Evolutionary conservation across 257 asterid genomes (phyloP).

Genomic region (Ajuga chamaepitys): DNA sequence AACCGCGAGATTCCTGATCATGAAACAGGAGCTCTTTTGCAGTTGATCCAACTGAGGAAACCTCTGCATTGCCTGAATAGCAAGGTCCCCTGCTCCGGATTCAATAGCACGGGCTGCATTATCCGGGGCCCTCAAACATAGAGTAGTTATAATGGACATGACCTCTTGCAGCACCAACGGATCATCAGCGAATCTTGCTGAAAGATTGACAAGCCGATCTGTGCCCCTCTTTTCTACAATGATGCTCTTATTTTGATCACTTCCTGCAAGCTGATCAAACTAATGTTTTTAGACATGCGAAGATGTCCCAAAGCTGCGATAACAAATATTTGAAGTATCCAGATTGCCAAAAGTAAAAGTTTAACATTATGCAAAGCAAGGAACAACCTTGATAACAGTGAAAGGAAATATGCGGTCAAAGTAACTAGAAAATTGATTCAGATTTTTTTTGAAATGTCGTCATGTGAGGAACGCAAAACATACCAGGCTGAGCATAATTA

Average conservation of each 20-base stretch:
- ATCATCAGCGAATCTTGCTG: conserved; percentile 66
- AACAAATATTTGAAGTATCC: neutral
- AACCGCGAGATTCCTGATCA: conserved; percentile 83
- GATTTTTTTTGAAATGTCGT: neutral
- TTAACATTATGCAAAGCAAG: neutral
- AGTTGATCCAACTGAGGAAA: conserved; percentile 75
- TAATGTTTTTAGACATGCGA: conserved; percentile 12
- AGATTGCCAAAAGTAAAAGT: neutral
- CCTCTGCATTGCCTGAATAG: conserved; percentile 65
- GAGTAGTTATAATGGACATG: conserved; percentile 58
- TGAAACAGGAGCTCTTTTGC: conserved; percentile 66
- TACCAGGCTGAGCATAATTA: neutral
- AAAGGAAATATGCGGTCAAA: neutral
- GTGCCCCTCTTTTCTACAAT: conserved; percentile 76
- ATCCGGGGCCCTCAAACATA: conserved; percentile 79
- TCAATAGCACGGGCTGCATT: conserved; percentile 77
- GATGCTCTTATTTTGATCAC: conserved; percentile 71
- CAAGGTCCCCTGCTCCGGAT: conserved; percentile 94
- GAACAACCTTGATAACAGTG: neutral
- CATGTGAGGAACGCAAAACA: neutral
- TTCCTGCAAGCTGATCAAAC: conserved; percentile 82
- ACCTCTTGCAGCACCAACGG: conserved; percentile 82
- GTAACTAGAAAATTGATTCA: neutral
- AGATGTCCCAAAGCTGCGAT: neutral
- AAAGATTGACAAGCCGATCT: conserved; percentile 66